These are phyloP conservation scores for Acacia crassicarpa DNA, from an alignment of 306 rosid species.

Conservation along the genomic window DNA sequence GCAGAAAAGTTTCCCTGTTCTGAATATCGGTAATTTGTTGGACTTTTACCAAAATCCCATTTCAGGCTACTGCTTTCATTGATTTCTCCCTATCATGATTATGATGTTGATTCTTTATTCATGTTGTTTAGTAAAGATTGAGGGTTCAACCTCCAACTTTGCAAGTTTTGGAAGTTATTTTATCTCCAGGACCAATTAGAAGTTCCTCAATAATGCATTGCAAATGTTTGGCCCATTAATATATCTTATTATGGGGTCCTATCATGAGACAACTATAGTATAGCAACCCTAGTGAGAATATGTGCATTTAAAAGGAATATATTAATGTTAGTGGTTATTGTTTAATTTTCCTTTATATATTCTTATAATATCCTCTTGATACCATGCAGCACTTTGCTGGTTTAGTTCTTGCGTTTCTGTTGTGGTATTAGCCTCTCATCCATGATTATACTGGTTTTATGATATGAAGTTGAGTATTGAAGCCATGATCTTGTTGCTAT, in stretches of 20 bases:
- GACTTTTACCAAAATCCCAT: background rate
- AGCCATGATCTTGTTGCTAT: background rate
- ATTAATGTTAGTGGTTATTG: background rate
- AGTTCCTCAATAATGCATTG: background rate
- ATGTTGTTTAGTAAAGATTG: background rate
- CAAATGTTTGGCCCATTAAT: background rate
- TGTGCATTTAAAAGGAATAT: background rate
- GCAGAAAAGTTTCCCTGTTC: background rate
- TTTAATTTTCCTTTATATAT: background rate
- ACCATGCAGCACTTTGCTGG: constrained; percentile 20
- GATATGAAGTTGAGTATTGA: background rate
- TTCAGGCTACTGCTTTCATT: background rate
- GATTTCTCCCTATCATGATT: background rate
- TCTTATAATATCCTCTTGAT: background rate
- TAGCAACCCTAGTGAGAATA: background rate
- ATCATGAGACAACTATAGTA: background rate
- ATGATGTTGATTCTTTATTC: background rate
- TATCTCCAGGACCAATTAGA: background rate
- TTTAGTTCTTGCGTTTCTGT: constrained; percentile 3
- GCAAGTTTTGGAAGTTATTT: background rate
- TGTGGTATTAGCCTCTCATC: background rate
- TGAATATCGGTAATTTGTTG: background rate
- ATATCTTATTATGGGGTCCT: background rate
- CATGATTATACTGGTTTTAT: background rate
- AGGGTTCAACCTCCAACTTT: background rate